Evolutionary conservation across 2,329 filamentous ascomycete species (phyloP), one percentile per base, ranked within the genome.

Genomic region (Beauveria bassiana): DNA sequence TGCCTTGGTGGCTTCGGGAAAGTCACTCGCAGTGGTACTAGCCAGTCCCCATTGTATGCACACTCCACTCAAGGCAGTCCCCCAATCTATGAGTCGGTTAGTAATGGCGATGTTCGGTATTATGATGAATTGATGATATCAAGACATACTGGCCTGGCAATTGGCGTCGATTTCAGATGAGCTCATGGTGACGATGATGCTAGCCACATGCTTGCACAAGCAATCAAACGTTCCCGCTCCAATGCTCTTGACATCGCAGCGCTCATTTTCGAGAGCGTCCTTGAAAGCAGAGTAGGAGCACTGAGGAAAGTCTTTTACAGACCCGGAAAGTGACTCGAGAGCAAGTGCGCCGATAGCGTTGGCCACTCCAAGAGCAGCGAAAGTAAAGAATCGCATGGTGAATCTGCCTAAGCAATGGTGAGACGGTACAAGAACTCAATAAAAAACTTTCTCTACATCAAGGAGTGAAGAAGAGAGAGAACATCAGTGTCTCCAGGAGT

Each of bases 151-250:
- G 34, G 59, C 59, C 24, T 57, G 42, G 40, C 59, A 61, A 22
- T 61, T 61, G 26, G 20, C 18, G 34, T 61, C 59, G 7, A 57
- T 24, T 10, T 38, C 18, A 46, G 43, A 22, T 7, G 9, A 18
- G 5, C 5, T 20, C 52, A 61, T 61, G 7, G 22, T 51, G 34
- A 61, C 52, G 8, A 28, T 45, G 31, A 61, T 45, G 52, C 59
- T 61, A 14, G 28, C n/a, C 26, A 56, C 45, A 24, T 61, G 59
- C 40, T 61, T 57, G 59, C 59, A 61, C 18, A 61, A 24, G 52
- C 59, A 61, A 2, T 56, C 52, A 16, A 61, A 45, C 2, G 51
- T 61, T n/a, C 38, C 52, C 12, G 52, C 12, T 20, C 59, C 52
- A 46, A 61, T 16, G 24, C 22, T 56, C 34, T 56, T 61, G 2